Base-by-base conservation (phyloP, 176 grass and related monocot species). In the Lolium rigidum region DNA sequence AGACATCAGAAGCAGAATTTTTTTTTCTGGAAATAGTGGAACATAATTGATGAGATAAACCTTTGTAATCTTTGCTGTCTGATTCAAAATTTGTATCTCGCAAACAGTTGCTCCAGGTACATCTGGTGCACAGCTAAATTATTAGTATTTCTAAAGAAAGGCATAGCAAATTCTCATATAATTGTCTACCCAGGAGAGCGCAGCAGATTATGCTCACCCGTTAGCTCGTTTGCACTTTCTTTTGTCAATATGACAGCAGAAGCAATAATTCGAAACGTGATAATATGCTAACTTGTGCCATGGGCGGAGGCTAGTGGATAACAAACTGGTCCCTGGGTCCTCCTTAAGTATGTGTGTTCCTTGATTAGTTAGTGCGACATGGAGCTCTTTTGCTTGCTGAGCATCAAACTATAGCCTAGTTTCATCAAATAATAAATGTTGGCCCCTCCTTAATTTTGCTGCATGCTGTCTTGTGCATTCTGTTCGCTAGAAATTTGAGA, bases 91-190 rank as follows among this genome's bases (percentile, higher is more conserved):
- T 88, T n/a, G 20, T 68, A 78, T 95, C 90, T 9, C 86, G 84
- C 75, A 86, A 87, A 95, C 88, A 77, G 84, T 91, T 61, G 94
- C 90, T 74, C 92, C 93, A 80, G 86, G 82, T 74, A 98, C 26
- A 91, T 92, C 93, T 92, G 64, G 11, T 24, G 9, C 69, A 87
- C 87, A 86, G 20, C 65, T 76, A 73, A 55, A 85, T 47, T 49
- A 17, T 81, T 38, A 55, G 10, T 41, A 46, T 10, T 60, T 4
- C 37, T 46, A 35, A 25, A 62, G 66, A 66, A 77, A 82, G 49
- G 56, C 54, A 44, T 69, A 56, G 39, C 52, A 35, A 38, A 22
- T 57, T 21, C 26, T 21, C 11, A 39, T 4, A 86, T 1, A 48
- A 15, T 44, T 56, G 0, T 74, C 63, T 15, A 64, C 11, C 13